Base-by-base conservation (phyloP, 1,284 basidiomycete genomes). In the Prillingera fragicola region DNA sequence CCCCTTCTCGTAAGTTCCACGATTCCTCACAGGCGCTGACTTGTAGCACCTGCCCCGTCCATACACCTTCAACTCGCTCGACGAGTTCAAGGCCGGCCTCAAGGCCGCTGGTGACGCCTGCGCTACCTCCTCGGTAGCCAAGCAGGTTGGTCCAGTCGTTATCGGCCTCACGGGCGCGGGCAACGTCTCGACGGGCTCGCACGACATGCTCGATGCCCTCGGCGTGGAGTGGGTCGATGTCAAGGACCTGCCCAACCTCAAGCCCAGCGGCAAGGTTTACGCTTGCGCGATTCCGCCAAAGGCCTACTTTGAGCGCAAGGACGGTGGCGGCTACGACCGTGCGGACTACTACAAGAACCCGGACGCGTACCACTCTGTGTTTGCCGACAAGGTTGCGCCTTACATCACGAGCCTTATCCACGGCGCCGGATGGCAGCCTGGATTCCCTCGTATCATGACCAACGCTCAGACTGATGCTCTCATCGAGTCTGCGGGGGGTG, bases 401-500 rank as follows among this genome's bases (percentile, higher is more conserved):
- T 88, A 87, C 65, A 73, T 88, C 3, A 87, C 85, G 0, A 77
- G 88, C 5, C 77, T 92, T 45, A 74, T 94, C 38, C 88, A 94
- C 54, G 89, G 88, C 8, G 79, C 83, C 0, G 88, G 87, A 23
- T 94, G 89, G 88, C 73, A 80, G 14, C 75, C 78, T 0, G 76
- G 74, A 0, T 91, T 78, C 70, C 90, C 89, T 13, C 78, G 86
- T 4, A 71, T 90, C 8, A 82, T 94, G 77, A 80, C 79, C 1
- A 85, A 79, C 25, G 72, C 74, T 0, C 80, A 86, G 52, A 74
- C 90, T 8, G 65, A 51, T 67, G 0, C 61, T 64, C 25, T 80
- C 0, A 73, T 86, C 3, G 55, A 72, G 27, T 70, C 66, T 2
- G 80, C 80, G 1, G 69, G 71, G 8, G 37, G 58, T 5, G 29